A percentile compares a stretch with the other conserved stretches of the same genome.
phyloP scores from a whole-genome alignment of 164 flowering plant species.

The Stephania cephalantha region DNA sequence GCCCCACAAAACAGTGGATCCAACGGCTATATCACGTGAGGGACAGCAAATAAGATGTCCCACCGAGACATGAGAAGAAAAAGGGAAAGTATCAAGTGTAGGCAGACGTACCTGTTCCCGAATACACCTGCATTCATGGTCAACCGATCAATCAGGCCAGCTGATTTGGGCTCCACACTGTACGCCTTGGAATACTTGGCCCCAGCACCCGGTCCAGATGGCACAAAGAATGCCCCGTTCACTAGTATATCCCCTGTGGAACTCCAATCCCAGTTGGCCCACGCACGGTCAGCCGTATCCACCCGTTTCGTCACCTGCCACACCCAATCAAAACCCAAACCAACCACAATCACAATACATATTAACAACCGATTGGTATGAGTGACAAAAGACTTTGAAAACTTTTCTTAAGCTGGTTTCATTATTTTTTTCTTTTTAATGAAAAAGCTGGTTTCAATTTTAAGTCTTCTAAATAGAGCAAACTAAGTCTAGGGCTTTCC shows the following conservation, averaged over 20 bases:
- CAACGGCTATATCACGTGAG: background rate
- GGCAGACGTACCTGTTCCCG: slow-evolving; percentile 37
- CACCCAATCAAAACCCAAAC: background rate
- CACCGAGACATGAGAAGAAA: background rate
- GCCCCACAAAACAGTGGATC: background rate
- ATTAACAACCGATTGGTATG: background rate
- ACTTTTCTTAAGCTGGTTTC: too few relatives aligned
- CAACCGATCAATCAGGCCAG: slow-evolving; percentile 49
- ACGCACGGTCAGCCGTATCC: slow-evolving; percentile 52
- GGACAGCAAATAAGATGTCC: background rate
- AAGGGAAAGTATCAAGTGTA: too few relatives aligned
- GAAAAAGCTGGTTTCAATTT: too few relatives aligned
- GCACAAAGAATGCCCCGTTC: slow-evolving; percentile 84
- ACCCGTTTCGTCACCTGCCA: slow-evolving; percentile 76
- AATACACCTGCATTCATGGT: slow-evolving; percentile 69
- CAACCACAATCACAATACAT: background rate
- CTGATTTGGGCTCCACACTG: slow-evolving; percentile 63
- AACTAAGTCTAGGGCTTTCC: too few relatives aligned
- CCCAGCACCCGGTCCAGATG: slow-evolving; percentile 57
- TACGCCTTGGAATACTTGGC: slow-evolving; percentile 47
- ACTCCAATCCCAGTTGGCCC: slow-evolving; percentile 84
- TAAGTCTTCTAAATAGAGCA: too few relatives aligned
- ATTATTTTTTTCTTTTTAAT: too few relatives aligned
- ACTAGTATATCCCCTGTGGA: slow-evolving; percentile 78
- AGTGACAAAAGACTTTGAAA: too few relatives aligned